phyloP scores from a whole-genome alignment of 768 basidiomycete genomes.

The Rhodotorula kratochvilovae region DNA sequence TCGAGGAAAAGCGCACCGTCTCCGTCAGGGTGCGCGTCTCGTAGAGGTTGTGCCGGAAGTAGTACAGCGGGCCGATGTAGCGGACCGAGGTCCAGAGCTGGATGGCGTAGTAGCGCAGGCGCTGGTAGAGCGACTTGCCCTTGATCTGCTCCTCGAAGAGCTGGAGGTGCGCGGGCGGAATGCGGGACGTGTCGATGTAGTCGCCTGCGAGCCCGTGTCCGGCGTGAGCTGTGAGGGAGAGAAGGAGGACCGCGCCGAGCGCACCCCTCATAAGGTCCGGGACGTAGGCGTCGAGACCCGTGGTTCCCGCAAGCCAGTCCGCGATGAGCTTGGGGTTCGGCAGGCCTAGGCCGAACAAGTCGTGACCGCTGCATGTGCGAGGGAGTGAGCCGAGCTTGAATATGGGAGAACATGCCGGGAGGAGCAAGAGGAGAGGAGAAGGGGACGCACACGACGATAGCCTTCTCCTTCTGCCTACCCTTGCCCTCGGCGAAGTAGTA shows the following conservation, averaged over 20 bases:
- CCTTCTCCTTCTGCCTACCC: background rate
- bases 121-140: background rate
- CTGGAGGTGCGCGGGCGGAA: background rate
- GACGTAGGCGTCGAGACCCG: background rate
- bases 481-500: background rate
- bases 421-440: background rate
- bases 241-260: background rate
- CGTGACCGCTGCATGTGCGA: background rate
- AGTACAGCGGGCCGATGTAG: background rate
- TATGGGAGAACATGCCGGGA: too few species aligned
- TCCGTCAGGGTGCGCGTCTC: background rate
- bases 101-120: background rate
- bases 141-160: background rate
- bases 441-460: background rate
- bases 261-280: constrained; percentile 10
- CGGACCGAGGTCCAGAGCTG: background rate
- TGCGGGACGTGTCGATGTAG: background rate
- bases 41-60: background rate
- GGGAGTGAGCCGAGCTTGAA: background rate
- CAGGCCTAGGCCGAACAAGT: constrained; percentile 15
- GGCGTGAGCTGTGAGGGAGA: background rate
- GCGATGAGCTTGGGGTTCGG: constrained; percentile 11
- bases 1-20: background rate
- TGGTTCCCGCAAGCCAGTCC: background rate
- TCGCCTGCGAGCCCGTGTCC: background rate